These are phyloP conservation scores for Tylopilus intermedius DNA, from an alignment of 768 basidiomycete species.

Conservation along the genomic window DNA sequence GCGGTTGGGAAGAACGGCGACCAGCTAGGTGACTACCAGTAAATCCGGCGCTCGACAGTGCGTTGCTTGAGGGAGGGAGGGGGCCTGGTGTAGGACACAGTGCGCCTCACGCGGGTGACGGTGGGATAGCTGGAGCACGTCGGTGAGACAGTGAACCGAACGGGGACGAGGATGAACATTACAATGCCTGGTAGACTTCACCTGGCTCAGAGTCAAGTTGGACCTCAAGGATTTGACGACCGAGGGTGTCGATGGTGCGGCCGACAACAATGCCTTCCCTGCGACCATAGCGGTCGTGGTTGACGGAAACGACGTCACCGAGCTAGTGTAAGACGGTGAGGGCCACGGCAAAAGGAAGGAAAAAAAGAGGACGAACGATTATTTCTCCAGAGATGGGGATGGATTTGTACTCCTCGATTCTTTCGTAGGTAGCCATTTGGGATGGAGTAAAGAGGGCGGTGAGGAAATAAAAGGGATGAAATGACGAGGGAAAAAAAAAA, in stretches of 20 bases:
- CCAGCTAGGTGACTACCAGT: slow-evolving; percentile 48
- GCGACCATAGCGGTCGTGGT: slow-evolving; percentile 55
- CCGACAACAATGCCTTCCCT: slow-evolving; percentile 80
- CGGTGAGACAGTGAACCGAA: slow-evolving; percentile 3
- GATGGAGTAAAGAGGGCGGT: slow-evolving; percentile 19
- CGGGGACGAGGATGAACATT: slow-evolving; percentile 6
- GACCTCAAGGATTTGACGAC: slow-evolving; percentile 77
- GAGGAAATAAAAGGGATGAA: slow-evolving; percentile 22
- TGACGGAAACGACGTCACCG: slow-evolving; percentile 77
- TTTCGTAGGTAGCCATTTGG: slow-evolving; percentile 37
- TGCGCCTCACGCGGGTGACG: slow-evolving; percentile 73
- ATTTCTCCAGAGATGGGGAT: slow-evolving; percentile 33
- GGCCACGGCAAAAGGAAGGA: background rate
- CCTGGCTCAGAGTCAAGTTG: slow-evolving; percentile 56
- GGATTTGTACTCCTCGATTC: slow-evolving; percentile 28
- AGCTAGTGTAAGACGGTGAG: slow-evolving; percentile 39
- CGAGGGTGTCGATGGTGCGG: slow-evolving; percentile 63
- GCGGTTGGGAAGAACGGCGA: background rate
- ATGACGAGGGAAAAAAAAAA: slow-evolving; percentile 22
- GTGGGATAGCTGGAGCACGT: slow-evolving; percentile 57
- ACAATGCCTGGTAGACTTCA: slow-evolving; percentile 69
- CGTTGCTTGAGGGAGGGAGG: slow-evolving; percentile 40
- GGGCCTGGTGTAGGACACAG: slow-evolving; percentile 56
- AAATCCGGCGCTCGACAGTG: slow-evolving; percentile 70
- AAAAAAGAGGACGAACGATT: slow-evolving; percentile 20